Conservation (phyloP, 768 basidiomycete genomes). For the Mrakia blollopis region DNA sequence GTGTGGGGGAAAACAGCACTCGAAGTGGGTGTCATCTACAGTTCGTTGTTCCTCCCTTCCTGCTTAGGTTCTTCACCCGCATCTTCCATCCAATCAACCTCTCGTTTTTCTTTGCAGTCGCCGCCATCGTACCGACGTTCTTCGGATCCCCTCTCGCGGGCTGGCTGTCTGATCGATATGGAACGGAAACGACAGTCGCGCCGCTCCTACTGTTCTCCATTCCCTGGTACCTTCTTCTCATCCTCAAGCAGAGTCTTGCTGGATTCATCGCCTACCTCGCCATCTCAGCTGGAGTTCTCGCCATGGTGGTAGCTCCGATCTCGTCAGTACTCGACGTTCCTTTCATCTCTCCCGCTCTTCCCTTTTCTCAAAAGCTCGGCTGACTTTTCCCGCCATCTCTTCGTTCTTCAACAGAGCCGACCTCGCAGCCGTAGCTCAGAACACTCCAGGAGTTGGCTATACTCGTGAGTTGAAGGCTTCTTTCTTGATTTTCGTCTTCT, state of each 20-base stretch:
- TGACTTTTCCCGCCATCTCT: background rate
- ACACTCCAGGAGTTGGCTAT: background rate
- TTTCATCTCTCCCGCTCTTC: background rate
- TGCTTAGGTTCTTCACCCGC: background rate
- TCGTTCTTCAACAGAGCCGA: background rate
- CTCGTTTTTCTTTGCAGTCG: background rate
- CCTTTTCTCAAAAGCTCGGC: too few relatives aligned
- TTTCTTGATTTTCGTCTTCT: background rate
- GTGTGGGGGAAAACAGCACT: conserved; percentile 1
- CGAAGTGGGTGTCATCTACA: conserved; percentile 1
- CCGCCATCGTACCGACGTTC: conserved; percentile 12
- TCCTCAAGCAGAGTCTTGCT: background rate
- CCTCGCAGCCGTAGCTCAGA: background rate
- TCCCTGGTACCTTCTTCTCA: conserved; percentile 9
- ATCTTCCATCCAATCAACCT: background rate
- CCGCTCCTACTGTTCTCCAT: background rate
- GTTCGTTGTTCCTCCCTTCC: background rate
- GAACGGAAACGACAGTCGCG: background rate
- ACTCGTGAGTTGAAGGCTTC: background rate
- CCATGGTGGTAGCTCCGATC: conserved; percentile 1
- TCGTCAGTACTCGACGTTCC: background rate
- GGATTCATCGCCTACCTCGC: conserved; percentile 16
- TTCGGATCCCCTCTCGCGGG: background rate
- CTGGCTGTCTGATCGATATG: background rate
- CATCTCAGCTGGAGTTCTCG: background rate